These are phyloP conservation scores for Aechmea fasciata DNA, from an alignment of 176 grass and related monocot species.

Conservation along the genomic window DNA sequence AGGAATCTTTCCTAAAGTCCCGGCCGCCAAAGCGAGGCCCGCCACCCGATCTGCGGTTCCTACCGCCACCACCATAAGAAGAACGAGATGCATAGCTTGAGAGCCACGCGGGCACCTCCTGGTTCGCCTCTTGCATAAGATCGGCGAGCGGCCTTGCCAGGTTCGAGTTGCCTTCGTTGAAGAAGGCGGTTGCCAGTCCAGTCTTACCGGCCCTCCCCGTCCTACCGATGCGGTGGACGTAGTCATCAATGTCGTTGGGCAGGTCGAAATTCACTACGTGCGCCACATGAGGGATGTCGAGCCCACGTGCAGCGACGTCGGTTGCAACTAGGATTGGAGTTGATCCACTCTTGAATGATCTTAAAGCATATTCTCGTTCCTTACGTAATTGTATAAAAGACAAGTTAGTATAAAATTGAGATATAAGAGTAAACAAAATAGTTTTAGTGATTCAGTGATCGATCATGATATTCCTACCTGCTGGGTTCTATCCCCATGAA, in stretches of 20 bases:
- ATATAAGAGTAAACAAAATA: not conserved
- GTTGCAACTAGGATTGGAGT: slow-evolving; percentile 31
- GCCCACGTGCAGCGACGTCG: slow-evolving; percentile 29
- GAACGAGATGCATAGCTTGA: slow-evolving; percentile 17
- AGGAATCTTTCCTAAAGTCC: slow-evolving; percentile 1
- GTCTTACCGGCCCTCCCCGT: slow-evolving; percentile 24
- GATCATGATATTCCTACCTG: slow-evolving; percentile 33
- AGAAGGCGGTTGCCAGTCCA: slow-evolving; percentile 24
- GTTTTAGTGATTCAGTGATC: not conserved
- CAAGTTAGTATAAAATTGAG: not conserved
- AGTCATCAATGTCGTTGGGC: slow-evolving; percentile 32
- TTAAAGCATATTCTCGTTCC: slow-evolving; percentile 26
- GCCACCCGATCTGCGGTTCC: slow-evolving; percentile 20
- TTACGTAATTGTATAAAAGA: not conserved
- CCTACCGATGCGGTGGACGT: slow-evolving; percentile 27
- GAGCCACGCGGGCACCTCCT: slow-evolving; percentile 26
- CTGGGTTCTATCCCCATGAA: slow-evolving; percentile 87
- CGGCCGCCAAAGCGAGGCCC: slow-evolving; percentile 6
- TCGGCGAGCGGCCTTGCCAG: slow-evolving; percentile 14
- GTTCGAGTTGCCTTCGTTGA: slow-evolving; percentile 11
- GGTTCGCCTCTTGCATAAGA: slow-evolving; percentile 28
- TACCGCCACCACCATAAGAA: slow-evolving; percentile 20
- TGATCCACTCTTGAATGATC: slow-evolving; percentile 29
- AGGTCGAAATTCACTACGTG: slow-evolving; percentile 33
- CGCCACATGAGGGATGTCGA: slow-evolving; percentile 29